phyloP scores from a whole-genome alignment of 768 basidiomycete genomes.

The Nidularia sp. region DNA sequence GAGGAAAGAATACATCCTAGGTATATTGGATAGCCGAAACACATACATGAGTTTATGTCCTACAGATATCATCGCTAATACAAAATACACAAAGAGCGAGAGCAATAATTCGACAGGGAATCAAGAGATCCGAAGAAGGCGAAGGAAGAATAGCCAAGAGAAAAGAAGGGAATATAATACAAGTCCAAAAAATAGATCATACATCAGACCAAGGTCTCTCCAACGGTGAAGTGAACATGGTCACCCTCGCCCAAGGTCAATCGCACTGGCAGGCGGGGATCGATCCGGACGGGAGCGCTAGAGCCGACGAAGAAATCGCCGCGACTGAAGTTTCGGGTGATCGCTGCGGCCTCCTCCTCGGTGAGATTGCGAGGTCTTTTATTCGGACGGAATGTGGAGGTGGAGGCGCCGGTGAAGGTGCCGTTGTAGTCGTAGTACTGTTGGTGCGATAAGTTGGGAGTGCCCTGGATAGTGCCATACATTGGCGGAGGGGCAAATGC shows the following conservation, averaged over 20 bases:
- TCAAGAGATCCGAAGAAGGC: too few species aligned
- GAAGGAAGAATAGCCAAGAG: not conserved
- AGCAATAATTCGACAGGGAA: too few species aligned
- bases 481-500: conserved; percentile 46
- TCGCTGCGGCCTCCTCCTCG: conserved; percentile 80
- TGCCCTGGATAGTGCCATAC: conserved; percentile 40
- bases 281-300: conserved; percentile 79
- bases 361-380: conserved; percentile 79
- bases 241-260: conserved; percentile 81
- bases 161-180: not conserved
- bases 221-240: conserved; percentile 64
- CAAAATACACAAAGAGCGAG: too few species aligned
- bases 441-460: conserved; percentile 53
- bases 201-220: conserved; percentile 35
- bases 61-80: too few species aligned
- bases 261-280: conserved; percentile 74
- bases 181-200: not conserved
- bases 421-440: conserved; percentile 80
- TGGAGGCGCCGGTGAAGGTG: conserved; percentile 62
- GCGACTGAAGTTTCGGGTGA: conserved; percentile 76
- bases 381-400: conserved; percentile 74
- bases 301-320: conserved; percentile 82
- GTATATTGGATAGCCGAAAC: too few species aligned
- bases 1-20: too few species aligned
- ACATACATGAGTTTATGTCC: too few species aligned